Conservation (phyloP, 2,329 filamentous ascomycete genomes). For the Albifimbria verrucaria region DNA sequence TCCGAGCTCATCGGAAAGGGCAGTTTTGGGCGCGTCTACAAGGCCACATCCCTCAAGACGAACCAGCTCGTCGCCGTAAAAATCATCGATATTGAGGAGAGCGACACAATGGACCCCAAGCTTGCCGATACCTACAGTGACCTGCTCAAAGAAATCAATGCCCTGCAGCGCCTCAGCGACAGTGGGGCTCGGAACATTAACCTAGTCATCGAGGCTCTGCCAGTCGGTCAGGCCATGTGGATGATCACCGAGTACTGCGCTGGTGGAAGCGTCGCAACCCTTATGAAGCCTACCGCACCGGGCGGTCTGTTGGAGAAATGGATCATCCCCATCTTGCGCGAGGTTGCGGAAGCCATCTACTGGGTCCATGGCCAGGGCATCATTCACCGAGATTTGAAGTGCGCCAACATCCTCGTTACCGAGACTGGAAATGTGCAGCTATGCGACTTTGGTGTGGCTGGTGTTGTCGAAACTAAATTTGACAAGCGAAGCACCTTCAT, state of each 20-base stretch:
- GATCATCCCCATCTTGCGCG: slow-evolving; percentile 65
- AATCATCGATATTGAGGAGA: slow-evolving; percentile 80
- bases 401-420: slow-evolving; percentile 76
- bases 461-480: slow-evolving; percentile 69
- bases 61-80: slow-evolving; percentile 68
- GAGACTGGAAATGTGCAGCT: slow-evolving; percentile 76
- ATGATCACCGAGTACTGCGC: slow-evolving; percentile 85
- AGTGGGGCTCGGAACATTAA: slow-evolving; percentile 78
- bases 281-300: slow-evolving; percentile 64
- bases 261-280: slow-evolving; percentile 75
- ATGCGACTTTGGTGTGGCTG: slow-evolving; percentile 82
- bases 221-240: slow-evolving; percentile 79
- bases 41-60: slow-evolving; percentile 47
- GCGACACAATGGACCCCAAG: slow-evolving; percentile 64
- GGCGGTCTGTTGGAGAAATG: slow-evolving; percentile 67
- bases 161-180: slow-evolving; percentile 70
- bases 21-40: slow-evolving; percentile 72
- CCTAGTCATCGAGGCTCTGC: slow-evolving; percentile 73
- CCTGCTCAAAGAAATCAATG: slow-evolving; percentile 64
- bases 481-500: slow-evolving; percentile 79
- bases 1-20: slow-evolving; percentile 73
- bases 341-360: slow-evolving; percentile 62
- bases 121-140: slow-evolving; percentile 66
- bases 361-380: slow-evolving; percentile 69
- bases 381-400: slow-evolving; percentile 70